Base-by-base conservation (phyloP, 371 early-diverging fungal species). In the Rhizopus delemar region DNA sequence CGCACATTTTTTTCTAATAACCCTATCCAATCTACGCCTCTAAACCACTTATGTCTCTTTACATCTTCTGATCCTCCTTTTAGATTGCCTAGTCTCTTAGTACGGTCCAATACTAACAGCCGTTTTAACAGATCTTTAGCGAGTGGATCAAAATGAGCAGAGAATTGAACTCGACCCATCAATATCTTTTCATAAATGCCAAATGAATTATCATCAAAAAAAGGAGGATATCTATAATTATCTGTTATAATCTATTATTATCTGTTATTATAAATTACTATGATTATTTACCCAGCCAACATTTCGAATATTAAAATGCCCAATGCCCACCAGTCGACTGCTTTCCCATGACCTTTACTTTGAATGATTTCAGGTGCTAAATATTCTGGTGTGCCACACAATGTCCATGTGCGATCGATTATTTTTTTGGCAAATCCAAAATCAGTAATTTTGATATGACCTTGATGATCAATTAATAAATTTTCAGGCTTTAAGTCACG, bases 351-450 rank as follows among this genome's bases (percentile, higher is more conserved):
- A 34, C 93, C 96, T 77, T 93, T 90, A 53, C 91, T 89, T 73
- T 92, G 89, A 69, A 99, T 94, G 62, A 97, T 97, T 75, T 98
- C 98, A 11, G 98, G 98, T 8, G 98, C 95, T 59, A 90, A 65
- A 63, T 97, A 98, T 69, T 97, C 98, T 29, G 98, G 99, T 29
- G 99, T 98, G 13, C 99, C 99, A 74, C 97, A 97, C 35, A 95
- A 73, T 15, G 92, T 93, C 92, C 92, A 91, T 35, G 92, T 92
- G 73, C 90, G 84, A 65, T 74, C 71, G 5, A 65, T 66, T 3
- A 74, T 64, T 51, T 63, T 74, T 46, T 93, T 94, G 45, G 96
- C 92, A 81, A 95, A 95, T 5, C 97, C 97, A 82, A 96, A 95
- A 73, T 96, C 96, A 13, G 94, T 89, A 58, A 96, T 89, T 75